Conservation (phyloP, 2,329 filamentous ascomycete genomes). For the Plectosphaerella plurivora region DNA sequence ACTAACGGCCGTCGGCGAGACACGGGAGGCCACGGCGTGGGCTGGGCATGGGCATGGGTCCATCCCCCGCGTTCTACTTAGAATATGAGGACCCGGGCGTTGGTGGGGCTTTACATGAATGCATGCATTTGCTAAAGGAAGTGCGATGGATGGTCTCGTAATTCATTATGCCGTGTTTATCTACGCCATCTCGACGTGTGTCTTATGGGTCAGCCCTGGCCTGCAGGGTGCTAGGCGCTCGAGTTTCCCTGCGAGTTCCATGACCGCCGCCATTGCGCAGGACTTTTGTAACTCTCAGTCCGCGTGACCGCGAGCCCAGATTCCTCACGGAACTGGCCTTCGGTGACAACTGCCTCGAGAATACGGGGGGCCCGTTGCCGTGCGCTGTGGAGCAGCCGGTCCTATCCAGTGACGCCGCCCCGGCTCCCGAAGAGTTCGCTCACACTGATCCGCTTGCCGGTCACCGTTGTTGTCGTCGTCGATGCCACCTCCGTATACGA, state of each 20-base stretch:
- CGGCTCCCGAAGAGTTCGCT: slow-evolving; percentile 36
- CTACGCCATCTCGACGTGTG: not conserved
- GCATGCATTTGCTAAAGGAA: not conserved
- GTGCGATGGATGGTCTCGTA: too few species aligned
- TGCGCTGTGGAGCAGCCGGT: not conserved
- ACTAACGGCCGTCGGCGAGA: not conserved
- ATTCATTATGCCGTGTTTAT: not conserved
- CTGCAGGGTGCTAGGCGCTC: not conserved
- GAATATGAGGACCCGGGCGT: not conserved
- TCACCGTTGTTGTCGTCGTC: slow-evolving; percentile 14
- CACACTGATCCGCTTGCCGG: slow-evolving; percentile 28
- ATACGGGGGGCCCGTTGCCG: not conserved
- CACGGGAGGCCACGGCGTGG: not conserved
- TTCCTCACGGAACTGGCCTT: not conserved
- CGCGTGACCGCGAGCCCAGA: not conserved
- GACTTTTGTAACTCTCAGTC: not conserved
- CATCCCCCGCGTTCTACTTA: not conserved
- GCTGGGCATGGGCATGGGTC: not conserved
- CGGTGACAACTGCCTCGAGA: not conserved
- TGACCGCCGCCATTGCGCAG: too few species aligned
- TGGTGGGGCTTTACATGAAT: not conserved
- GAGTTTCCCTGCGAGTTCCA: too few species aligned
- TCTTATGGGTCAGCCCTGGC: not conserved
- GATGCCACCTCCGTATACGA: slow-evolving; percentile 40
- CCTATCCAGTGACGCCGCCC: slow-evolving; percentile 15